Percentiles rank a stretch among this genome's conserved stretches.
phyloP scores from a whole-genome alignment of 257 asterid genomes.

The Ilex aquifolium region DNA sequence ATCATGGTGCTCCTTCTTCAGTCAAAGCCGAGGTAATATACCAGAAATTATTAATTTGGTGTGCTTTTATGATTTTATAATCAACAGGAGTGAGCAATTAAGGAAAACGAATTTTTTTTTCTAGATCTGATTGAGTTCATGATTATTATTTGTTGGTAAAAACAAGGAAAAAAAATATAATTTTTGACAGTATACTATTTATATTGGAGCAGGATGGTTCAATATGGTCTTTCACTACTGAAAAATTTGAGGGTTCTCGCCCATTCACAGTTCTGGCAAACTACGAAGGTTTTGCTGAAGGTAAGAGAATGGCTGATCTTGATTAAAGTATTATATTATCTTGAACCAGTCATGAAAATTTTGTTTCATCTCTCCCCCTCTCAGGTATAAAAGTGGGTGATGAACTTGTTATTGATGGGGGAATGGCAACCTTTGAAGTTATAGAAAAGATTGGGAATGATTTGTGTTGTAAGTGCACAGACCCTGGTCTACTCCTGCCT shows the following conservation, averaged over 20 bases:
- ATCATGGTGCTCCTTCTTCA: constrained; percentile 74
- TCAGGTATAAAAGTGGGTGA: constrained; percentile 68
- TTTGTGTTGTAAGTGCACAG: constrained; percentile 70
- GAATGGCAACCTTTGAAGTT: constrained; percentile 81
- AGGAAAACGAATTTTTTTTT: neutral
- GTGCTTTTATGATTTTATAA: no score
- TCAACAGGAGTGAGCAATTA: no score
- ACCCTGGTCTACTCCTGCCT: constrained; percentile 72
- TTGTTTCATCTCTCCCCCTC: neutral
- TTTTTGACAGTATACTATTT: neutral
- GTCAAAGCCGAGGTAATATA: constrained; percentile 75
- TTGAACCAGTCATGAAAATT: no score
- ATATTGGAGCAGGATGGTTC: constrained; percentile 58
- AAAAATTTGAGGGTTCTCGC: constrained; percentile 61
- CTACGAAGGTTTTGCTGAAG: constrained; percentile 73
- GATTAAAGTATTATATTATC: neutral
- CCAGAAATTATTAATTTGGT: neutral
- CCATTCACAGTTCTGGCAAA: constrained; percentile 66
- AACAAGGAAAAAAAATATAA: neutral
- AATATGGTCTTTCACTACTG: constrained; percentile 67
- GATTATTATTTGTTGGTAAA: neutral
- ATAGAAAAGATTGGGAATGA: constrained; percentile 61
- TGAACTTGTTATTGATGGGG: constrained; percentile 78
- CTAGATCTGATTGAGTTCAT: neutral
- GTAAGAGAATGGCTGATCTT: constrained; percentile 19